These are phyloP conservation scores for Penicillium angulare DNA, from an alignment of 495 filamentous ascomycete genomes.

Conservation along the genomic window DNA sequence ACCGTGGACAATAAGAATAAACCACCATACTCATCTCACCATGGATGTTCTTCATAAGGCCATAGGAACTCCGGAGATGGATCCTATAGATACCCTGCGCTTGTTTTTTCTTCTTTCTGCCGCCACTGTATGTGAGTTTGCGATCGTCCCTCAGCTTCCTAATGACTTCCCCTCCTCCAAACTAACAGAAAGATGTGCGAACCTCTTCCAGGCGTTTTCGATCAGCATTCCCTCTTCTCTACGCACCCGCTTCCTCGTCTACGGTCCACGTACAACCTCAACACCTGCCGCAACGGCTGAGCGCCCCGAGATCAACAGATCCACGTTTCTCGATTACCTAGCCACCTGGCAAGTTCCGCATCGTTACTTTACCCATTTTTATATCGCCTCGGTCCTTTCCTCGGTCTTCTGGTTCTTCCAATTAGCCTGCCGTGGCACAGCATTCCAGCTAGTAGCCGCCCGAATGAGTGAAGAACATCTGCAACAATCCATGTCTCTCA, in stretches of 20 bases:
- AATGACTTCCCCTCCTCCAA: neutral
- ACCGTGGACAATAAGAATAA: too few species aligned
- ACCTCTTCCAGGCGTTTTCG: conserved; percentile 37
- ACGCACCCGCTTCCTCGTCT: conserved; percentile 53
- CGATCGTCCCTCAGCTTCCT: neutral
- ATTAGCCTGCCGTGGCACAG: conserved; percentile 54
- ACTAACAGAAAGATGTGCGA: neutral
- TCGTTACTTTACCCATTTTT: conserved; percentile 85
- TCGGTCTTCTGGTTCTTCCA: conserved; percentile 78
- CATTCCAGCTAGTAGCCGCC: conserved; percentile 40
- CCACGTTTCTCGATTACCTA: conserved; percentile 47
- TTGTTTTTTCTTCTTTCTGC: conserved; percentile 45
- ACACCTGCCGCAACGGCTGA: conserved; percentile 12
- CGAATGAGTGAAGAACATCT: conserved; percentile 36
- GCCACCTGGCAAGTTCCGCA: conserved; percentile 70
- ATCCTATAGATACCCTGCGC: conserved; percentile 42
- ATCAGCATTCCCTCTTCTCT: conserved; percentile 51
- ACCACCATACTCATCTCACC: too few species aligned
- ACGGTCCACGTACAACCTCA: conserved; percentile 54
- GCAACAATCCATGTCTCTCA: conserved; percentile 54
- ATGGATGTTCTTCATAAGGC: conserved; percentile 29
- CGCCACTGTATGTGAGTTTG: conserved; percentile 41
- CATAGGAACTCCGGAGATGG: conserved; percentile 32
- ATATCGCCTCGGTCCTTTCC: conserved; percentile 65
- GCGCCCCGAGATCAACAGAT: neutral